These are phyloP conservation scores for Candida pseudofarinosa DNA, from an alignment of 805 yeast genomes.

Conservation along the genomic window DNA sequence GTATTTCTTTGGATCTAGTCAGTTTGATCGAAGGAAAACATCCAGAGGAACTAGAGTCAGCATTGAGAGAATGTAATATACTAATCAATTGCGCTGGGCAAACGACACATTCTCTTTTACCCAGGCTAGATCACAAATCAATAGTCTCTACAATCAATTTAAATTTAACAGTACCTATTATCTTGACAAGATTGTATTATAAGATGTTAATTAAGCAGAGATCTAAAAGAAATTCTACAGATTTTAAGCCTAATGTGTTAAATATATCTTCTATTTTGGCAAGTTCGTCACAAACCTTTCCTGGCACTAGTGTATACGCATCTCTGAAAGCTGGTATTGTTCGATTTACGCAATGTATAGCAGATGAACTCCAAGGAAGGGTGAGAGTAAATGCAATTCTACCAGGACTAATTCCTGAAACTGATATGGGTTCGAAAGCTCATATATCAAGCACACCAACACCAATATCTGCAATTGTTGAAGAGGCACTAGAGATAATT, in stretches of 20 bases:
- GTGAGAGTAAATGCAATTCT: conserved; percentile 62
- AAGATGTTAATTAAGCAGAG: conserved; percentile 44
- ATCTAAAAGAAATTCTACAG: conserved; percentile 9
- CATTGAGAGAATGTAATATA: conserved; percentile 36
- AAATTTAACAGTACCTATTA: conserved; percentile 60
- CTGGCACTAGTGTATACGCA: conserved; percentile 64
- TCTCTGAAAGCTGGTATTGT: conserved; percentile 69
- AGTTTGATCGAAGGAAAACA: conserved; percentile 10
- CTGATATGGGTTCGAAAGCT: conserved; percentile 56
- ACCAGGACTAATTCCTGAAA: conserved; percentile 65
- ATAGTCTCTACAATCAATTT: conserved; percentile 46
- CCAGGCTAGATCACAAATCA: conserved; percentile 35
- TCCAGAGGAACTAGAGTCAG: conserved; percentile 14
- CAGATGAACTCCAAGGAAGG: conserved; percentile 53
- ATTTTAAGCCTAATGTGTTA: conserved; percentile 37
- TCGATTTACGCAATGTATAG: conserved; percentile 57
- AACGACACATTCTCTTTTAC: conserved; percentile 51
- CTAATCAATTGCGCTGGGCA: conserved; percentile 67
- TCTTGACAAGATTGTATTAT: conserved; percentile 50
- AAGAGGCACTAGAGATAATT: conserved; percentile 19
- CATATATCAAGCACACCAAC: conserved; percentile 18
- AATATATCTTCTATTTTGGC: conserved; percentile 69
- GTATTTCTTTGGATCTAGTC: conserved; percentile 30
- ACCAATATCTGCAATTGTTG: conserved; percentile 24
- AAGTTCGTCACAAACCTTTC: conserved; percentile 23